Evolutionary conservation across 164 flowering plant genomes (phyloP), one percentile per base, ranked within the genome.

Genomic region (Vitis rotundifolia): DNA sequence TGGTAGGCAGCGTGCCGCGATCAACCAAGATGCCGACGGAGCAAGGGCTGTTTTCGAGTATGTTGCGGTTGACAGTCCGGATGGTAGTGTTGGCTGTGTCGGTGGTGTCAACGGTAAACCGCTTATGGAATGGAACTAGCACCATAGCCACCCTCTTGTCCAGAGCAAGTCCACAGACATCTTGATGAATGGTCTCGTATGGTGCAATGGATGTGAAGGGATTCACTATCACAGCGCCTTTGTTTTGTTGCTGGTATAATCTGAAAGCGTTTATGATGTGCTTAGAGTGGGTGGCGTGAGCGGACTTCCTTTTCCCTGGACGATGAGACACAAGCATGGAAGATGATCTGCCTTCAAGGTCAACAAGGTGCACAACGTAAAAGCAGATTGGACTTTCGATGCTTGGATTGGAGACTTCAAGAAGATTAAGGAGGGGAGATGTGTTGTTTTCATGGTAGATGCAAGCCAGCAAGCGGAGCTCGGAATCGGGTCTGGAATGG

Each of bases 21-120:
- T 87, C 88, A 0, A 88, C 55, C 0, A 87, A 62, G 7, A 90
- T 67, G 0, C 87, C 95, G 0, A 90, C 89, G 0, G 95, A 86
- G 56, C 91, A 88, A 8, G 91, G 92, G 0, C 89, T 80, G 4
- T 78, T 79, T 2, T 64, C 28, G 0, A 90, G 63, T 9, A 88
- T 71, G 3, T 79, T 76, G 1, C n/a, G 18, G 73, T 90, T 87
- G 11, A 82, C 70, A 1, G 16, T 16, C 49, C 81, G 69, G 5
- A 81, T 64, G 3, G 54, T 22, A 1, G 54, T 49, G 3, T 12
- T 59, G 3, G 28, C 18, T 1, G 69, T 79, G 29, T 59, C n/a
- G 2, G 12, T 37, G 12, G 76, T 80, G 15, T 59, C 73, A 3
- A 56, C 22, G 0, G 64, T 55, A 59, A 68, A 71, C 9, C 68